Evolutionary conservation across 805 yeast species (phyloP), one percentile per base, ranked within the genome.

Genomic region (Cyberlindnera meyerae): DNA sequence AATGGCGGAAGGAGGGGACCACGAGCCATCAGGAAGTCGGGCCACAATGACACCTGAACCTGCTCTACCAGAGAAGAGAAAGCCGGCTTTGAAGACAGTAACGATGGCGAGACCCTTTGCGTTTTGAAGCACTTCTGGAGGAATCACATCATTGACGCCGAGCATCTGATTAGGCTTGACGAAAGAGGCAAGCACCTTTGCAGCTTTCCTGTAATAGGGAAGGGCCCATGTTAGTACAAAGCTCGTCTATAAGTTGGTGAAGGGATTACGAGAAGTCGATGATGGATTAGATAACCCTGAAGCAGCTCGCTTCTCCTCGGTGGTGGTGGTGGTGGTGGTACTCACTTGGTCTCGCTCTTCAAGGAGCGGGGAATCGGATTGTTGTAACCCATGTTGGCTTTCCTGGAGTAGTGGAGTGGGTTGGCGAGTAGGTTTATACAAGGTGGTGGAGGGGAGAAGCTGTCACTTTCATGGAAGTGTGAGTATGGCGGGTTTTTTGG

Each of bases 1-100:
- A 47, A 93, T 82, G 8, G 97, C 98, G 3, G 95, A 81, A 1
- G 98, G 98, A 3, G 97, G 95, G 11, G 97, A 88, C 98, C 98
- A 90, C 0, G 83, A 63, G 1, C 97, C 97, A 61, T 93, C 97
- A 2, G 94, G 94, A 33, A 93, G 70, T 42, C 97, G 69, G 5
- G 97, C 96, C 18, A 90, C 94, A 43, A 90, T 83, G 24, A 90
- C 85, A 46, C 98, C 98, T 1, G 96, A 85, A 18, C 98, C 98
- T 1, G 97, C 97, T 58, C 98, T 75, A 20, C 97, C 98, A 3
- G 96, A 85, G 60, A 90, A 90, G 38, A 90, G 67, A 60, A 90
- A 90, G 3, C 98, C 98, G 4, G 97, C 98, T 60, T 93, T 90
- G 40, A 90, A 68, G n/a, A 93, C 97, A 0, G 97, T 90, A 47